A percentile compares a stretch with the other conserved stretches of the same genome.
Evolutionary conservation across 2,329 filamentous ascomycete species (phyloP).

Genomic region (Harringtonia aguacate): DNA sequence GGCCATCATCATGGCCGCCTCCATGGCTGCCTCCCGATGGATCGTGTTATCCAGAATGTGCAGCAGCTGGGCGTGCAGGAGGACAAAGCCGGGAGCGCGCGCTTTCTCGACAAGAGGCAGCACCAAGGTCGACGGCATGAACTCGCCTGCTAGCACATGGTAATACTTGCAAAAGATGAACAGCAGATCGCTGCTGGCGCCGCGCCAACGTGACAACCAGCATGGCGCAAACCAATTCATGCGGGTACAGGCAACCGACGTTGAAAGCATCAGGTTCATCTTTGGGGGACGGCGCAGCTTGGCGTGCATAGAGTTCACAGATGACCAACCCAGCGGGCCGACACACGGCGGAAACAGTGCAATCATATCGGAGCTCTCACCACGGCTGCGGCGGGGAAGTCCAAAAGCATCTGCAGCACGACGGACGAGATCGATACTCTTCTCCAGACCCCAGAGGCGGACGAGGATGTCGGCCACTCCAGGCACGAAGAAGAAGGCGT

Average conservation of each 20-base stretch:
- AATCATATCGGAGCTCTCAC: slow-evolving; percentile 54
- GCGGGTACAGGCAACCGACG: slow-evolving; percentile 23
- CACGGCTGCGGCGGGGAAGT: slow-evolving; percentile 42
- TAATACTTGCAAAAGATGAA: slow-evolving; percentile 89
- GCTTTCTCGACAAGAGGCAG: slow-evolving; percentile 44
- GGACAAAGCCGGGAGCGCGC: slow-evolving; percentile 64
- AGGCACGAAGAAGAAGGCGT: slow-evolving; percentile 87
- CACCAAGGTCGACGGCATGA: slow-evolving; percentile 40
- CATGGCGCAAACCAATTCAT: slow-evolving; percentile 70
- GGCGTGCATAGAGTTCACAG: slow-evolving; percentile 35
- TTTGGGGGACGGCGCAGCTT: slow-evolving; percentile 54
- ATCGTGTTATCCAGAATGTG: slow-evolving; percentile 73
- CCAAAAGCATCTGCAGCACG: slow-evolving; percentile 61
- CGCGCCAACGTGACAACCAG: slow-evolving; percentile 79
- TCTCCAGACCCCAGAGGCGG: slow-evolving; percentile 60
- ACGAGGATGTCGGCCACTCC: slow-evolving; percentile 76
- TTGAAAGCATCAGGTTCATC: slow-evolving; percentile 34
- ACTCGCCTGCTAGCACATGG: slow-evolving; percentile 67
- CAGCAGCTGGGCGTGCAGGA: slow-evolving; percentile 75
- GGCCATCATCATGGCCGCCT: slow-evolving; percentile 23
- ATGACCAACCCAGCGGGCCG: slow-evolving; percentile 45
- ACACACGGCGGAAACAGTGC: slow-evolving; percentile 60
- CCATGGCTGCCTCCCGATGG: slow-evolving; percentile 56
- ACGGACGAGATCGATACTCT: slow-evolving; percentile 53
- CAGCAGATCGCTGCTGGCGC: slow-evolving; percentile 78